phyloP scores from a whole-genome alignment of 2,329 filamentous ascomycete genomes.

The Hypoxylon sp. region DNA sequence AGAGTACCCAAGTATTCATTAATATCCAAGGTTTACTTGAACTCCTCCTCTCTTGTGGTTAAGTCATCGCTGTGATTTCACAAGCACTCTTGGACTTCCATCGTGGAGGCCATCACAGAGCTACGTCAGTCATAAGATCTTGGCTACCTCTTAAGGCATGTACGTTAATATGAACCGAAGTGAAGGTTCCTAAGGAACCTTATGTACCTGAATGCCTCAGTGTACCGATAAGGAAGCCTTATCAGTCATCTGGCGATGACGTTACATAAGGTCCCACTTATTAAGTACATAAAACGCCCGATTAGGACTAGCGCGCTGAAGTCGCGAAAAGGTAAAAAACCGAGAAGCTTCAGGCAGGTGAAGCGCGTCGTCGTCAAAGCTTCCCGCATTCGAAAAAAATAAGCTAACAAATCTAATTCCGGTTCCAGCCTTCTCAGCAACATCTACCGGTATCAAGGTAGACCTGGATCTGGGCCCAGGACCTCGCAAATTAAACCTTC shows the following conservation, averaged over 20 bases:
- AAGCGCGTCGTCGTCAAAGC: constrained; percentile 46
- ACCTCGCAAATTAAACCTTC: constrained; percentile 1
- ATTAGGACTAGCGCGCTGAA: constrained; percentile 44
- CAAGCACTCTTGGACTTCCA: too few species aligned
- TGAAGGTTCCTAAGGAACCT: too few species aligned
- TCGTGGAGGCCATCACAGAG: too few species aligned
- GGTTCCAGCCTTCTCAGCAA: constrained; percentile 47
- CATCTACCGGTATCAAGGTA: constrained; percentile 6
- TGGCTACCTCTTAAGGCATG: too few species aligned
- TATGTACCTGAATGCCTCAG: not conserved
- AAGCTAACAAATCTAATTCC: constrained; percentile 17
- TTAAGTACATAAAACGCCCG: constrained; percentile 24
- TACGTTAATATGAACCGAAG: too few species aligned
- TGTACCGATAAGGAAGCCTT: too few species aligned
- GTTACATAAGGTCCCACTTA: constrained; percentile 6
- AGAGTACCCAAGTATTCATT: not conserved
- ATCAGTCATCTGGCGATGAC: not conserved
- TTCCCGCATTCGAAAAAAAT: constrained; percentile 44
- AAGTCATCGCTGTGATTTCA: not conserved
- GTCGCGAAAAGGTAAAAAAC: constrained; percentile 33
- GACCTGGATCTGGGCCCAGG: not conserved
- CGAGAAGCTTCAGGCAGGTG: constrained; percentile 33
- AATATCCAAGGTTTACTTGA: not conserved
- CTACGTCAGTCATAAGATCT: too few species aligned
- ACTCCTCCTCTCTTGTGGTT: not conserved